These are phyloP conservation scores for Phlyctochytrium arcticum DNA, from an alignment of 192 early-diverging fungal genomes.

Conservation along the genomic window DNA sequence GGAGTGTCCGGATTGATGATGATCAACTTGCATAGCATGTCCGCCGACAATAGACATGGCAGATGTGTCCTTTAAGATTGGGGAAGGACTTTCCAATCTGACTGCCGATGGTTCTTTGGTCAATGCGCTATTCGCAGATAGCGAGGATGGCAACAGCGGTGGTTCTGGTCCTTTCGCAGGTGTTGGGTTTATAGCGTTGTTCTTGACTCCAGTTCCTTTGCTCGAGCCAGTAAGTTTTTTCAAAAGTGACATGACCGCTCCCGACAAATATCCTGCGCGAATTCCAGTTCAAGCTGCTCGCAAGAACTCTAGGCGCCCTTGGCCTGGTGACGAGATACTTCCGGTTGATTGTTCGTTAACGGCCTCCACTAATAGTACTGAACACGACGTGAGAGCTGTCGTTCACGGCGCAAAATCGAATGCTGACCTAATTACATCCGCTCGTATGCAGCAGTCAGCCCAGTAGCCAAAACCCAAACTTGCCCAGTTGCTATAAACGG, in stretches of 20 bases:
- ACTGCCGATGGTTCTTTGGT: not conserved
- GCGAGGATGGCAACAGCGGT: not conserved
- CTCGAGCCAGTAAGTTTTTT: conserved; percentile 20
- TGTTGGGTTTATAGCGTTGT: not conserved
- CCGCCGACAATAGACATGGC: not conserved
- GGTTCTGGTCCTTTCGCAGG: not conserved
- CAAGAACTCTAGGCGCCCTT: no score
- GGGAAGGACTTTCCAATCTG: not conserved
- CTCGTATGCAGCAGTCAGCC: no score
- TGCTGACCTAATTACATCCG: no score
- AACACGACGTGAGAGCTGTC: no score
- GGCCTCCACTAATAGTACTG: no score
- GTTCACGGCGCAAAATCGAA: no score
- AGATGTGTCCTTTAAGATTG: not conserved
- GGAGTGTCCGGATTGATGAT: not conserved
- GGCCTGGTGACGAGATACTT: no score
- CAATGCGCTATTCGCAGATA: not conserved
- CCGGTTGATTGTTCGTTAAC: no score
- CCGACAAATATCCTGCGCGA: no score
- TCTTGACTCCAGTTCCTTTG: conserved; percentile 2
- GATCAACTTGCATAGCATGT: not conserved
- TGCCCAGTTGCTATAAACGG: no score
- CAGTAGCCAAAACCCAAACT: no score
- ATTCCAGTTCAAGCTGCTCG: no score
- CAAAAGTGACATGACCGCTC: conserved; percentile 13